Base-by-base conservation (phyloP, 768 basidiomycete genomes). In the Trametes maxima region DNA sequence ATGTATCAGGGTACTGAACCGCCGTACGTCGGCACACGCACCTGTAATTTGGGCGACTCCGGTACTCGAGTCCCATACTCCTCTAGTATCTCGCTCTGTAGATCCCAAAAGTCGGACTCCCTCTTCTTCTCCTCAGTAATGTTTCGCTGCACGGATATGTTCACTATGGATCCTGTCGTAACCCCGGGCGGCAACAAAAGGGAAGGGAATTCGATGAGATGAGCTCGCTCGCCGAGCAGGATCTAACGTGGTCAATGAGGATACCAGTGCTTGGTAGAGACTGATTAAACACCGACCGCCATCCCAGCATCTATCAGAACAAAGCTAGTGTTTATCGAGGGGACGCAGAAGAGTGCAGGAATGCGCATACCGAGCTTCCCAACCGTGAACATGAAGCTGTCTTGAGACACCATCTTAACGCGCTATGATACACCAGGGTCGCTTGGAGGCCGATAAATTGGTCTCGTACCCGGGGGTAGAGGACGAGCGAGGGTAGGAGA, bases 151-250 rank as follows among this genome's bases (percentile, higher is more conserved):
- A 98, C 95, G 2, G 95, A 87, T 74, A 98, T 98, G 72, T 94
- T 97, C 67, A 99, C 93, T 66, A 99, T 98, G 19, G 94, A 97
- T 5, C 97, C 97, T 0, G 95, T 86, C 10, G 90, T 87, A 1
- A 94, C 88, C 14, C 95, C 95, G 0, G 95, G 92, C 0, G 97
- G 97, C 7, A 98, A 79, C 1, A 98, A 84, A 40, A 99, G 82
- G 0, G 97, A 98, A 1, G 97, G 97, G 74, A 98, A 99, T 75
- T 99, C 96, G 68, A 99, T 96, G 37, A 98, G 82, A 70, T 98
- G 96, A 17, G 95, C 95, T 44, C 94, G 85, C 73, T 93, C 94
- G 16, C 96, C 95, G 14, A 98, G 82, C 1, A 96, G 83, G 65
- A 97, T 95, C 94, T 94, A 72, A n/a, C n/a, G n/a, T n/a, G n/a